Evolutionary conservation across 2,329 filamentous ascomycete genomes (phyloP).

Genomic region (Colletotrichum australisinense): DNA sequence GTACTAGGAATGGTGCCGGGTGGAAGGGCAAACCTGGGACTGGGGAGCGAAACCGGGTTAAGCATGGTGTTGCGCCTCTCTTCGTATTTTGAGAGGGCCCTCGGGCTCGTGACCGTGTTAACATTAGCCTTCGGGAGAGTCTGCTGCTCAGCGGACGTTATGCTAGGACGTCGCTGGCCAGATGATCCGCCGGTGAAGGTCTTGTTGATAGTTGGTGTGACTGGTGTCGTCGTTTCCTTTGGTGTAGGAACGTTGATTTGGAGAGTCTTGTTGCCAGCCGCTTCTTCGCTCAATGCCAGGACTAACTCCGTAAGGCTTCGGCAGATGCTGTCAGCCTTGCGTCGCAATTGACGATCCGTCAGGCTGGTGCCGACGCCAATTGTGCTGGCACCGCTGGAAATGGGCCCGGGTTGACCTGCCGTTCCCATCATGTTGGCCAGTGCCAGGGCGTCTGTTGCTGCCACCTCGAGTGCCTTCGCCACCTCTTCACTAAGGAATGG

Average conservation of each 20-base stretch:
- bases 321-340: conserved; percentile 94
- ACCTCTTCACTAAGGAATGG: conserved; percentile 75
- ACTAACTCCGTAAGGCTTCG: conserved; percentile 93
- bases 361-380: conserved; percentile 65
- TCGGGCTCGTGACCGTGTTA: conserved; percentile 54
- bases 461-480: conserved; percentile 82
- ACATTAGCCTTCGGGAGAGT: conserved; percentile 33
- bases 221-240: conserved; percentile 42
- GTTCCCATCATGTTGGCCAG: conserved; percentile 83
- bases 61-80: conserved; percentile 63
- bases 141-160: conserved; percentile 53
- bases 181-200: conserved; percentile 47
- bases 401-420: conserved; percentile 74
- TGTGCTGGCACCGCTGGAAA: conserved; percentile 74
- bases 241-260: conserved; percentile 39
- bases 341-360: conserved; percentile 85
- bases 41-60: conserved; percentile 55
- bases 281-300: conserved; percentile 79
- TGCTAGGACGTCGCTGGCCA: conserved; percentile 54
- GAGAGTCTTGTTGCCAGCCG: conserved; percentile 48
- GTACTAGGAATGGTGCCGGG: conserved; percentile 48
- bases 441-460: conserved; percentile 83
- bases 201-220: conserved; percentile 59
- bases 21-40: conserved; percentile 53
- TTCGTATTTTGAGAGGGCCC: conserved; percentile 63